Conservation (phyloP, 2,329 filamentous ascomycete species). For the Fusarium cyanostomum region DNA sequence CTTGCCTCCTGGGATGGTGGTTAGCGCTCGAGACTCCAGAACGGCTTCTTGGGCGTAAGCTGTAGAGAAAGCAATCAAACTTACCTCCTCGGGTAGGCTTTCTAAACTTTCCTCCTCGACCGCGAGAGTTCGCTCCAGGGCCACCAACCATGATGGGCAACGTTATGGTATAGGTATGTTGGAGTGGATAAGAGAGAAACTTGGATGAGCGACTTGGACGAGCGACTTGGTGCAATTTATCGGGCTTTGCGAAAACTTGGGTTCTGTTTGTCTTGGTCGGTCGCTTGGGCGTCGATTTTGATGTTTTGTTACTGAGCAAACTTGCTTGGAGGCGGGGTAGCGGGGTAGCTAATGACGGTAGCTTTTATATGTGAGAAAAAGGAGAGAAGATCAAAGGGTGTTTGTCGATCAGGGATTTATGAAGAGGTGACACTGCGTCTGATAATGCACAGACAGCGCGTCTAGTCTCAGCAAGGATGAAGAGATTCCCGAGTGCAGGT, state of each 20-base stretch:
- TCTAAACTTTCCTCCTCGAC: slow-evolving; percentile 91
- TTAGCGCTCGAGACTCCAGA: too few species aligned
- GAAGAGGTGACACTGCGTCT: background rate
- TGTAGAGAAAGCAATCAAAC: slow-evolving; percentile 37
- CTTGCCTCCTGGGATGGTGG: slow-evolving; percentile 77
- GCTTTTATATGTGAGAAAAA: slow-evolving; percentile 4
- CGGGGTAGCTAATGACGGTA: slow-evolving; percentile 47
- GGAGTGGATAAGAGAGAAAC: background rate
- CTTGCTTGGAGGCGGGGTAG: slow-evolving; percentile 49
- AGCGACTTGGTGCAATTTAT: background rate
- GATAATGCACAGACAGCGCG: background rate
- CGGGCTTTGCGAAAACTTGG: background rate
- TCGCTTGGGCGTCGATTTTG: slow-evolving; percentile 6
- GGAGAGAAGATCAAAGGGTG: background rate
- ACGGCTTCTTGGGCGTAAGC: too few species aligned
- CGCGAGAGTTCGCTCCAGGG: slow-evolving; percentile 66
- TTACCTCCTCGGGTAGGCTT: slow-evolving; percentile 92
- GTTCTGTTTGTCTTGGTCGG: slow-evolving; percentile 8
- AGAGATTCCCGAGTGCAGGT: background rate
- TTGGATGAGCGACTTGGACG: background rate
- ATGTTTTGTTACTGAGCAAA: slow-evolving; percentile 35
- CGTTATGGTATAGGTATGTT: slow-evolving; percentile 5
- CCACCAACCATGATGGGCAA: slow-evolving; percentile 56
- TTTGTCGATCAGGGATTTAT: slow-evolving; percentile 22
- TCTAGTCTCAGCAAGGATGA: background rate